These are phyloP conservation scores for Haematococcus sp. DNA, from an alignment of 139 green algal genomes.

Conservation along the genomic window DNA sequence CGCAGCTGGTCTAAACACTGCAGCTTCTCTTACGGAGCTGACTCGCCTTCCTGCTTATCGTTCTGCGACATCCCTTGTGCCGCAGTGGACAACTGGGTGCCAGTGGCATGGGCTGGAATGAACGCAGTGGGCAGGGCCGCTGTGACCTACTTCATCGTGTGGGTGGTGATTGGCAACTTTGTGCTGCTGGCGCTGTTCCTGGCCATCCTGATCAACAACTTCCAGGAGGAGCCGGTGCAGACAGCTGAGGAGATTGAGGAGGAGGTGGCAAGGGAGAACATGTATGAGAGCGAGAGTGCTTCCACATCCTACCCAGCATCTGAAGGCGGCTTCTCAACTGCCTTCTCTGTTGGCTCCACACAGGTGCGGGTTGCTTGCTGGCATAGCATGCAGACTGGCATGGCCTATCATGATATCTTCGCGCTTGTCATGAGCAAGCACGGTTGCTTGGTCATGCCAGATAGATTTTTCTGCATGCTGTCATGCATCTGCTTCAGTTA, in stretches of 20 bases:
- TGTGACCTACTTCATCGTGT: constrained; percentile 44
- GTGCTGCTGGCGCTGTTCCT: constrained; percentile 71
- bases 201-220: constrained; percentile 56
- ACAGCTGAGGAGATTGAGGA: not conserved
- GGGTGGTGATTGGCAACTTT: constrained; percentile 60
- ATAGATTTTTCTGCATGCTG: no score
- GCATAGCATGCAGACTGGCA: no score
- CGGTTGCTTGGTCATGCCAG: no score
- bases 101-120: constrained; percentile 25
- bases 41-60: no score
- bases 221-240: constrained; percentile 12
- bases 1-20: no score
- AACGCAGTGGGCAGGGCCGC: constrained; percentile 13
- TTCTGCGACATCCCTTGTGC: not conserved
- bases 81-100: constrained; percentile 33
- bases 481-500: no score
- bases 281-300: not conserved
- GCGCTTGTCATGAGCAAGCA: no score
- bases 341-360: not conserved
- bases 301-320: not conserved
- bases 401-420: no score
- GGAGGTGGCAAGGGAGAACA: not conserved
- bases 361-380: not conserved
- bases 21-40: no score
- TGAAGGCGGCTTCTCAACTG: not conserved